Conservation (phyloP, 2,329 filamentous ascomycete species). For the Colletotrichum salicis region DNA sequence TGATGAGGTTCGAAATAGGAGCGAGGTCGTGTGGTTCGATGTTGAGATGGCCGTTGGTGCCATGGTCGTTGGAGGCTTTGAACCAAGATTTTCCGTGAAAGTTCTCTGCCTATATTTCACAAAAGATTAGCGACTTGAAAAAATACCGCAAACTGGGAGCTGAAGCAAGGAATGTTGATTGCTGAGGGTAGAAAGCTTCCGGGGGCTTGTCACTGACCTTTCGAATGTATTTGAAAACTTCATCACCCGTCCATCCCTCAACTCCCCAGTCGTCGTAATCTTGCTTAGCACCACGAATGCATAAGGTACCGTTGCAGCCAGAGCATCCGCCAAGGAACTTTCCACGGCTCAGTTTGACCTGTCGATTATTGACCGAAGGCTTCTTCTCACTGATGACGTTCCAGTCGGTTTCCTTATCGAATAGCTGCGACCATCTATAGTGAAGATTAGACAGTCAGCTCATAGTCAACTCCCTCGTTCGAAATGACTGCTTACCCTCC, state of each 20-base stretch:
- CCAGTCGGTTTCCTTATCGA: constrained; percentile 61
- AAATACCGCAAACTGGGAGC: too few species aligned
- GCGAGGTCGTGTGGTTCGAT: constrained; percentile 68
- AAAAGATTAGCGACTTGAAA: not conserved
- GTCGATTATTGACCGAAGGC: constrained; percentile 51
- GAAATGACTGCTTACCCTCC: constrained; percentile 50
- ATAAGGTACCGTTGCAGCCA: constrained; percentile 61
- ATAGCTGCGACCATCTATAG: constrained; percentile 22
- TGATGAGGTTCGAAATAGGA: constrained; percentile 65
- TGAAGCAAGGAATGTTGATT: too few species aligned
- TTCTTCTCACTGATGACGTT: constrained; percentile 57
- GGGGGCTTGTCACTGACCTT: constrained; percentile 50
- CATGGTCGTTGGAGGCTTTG: constrained; percentile 59
- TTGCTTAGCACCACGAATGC: constrained; percentile 59
- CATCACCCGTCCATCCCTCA: constrained; percentile 65
- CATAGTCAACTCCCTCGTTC: too few species aligned
- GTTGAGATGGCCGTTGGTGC: constrained; percentile 62
- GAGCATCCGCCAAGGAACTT: constrained; percentile 61
- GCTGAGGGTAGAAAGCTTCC: not conserved
- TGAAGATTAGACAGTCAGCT: not conserved
- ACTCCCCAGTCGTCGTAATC: constrained; percentile 65
- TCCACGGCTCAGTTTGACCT: constrained; percentile 59
- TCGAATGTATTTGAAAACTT: constrained; percentile 66
- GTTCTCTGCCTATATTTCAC: constrained; percentile 57
- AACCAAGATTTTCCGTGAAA: constrained; percentile 70